A percentile compares a stretch with the other conserved stretches of the same genome.
These are phyloP conservation scores for Lagerstroemia speciosa DNA, from an alignment of 345 rosid species.

Conservation along the genomic window DNA sequence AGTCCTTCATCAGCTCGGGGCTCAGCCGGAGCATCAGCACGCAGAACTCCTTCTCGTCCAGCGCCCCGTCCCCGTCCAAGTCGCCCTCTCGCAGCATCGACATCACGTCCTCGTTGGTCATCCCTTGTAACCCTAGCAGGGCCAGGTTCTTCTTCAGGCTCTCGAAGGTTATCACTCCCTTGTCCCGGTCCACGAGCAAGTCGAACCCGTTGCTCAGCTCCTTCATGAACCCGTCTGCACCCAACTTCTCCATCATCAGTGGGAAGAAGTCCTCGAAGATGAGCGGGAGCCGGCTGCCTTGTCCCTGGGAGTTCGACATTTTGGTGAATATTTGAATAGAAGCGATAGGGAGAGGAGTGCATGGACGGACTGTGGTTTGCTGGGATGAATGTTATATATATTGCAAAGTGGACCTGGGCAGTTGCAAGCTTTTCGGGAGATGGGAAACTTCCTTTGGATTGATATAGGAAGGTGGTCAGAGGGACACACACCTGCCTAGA, in stretches of 20 bases:
- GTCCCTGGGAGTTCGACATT: neutral
- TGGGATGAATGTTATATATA: no score
- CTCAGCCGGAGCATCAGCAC: conserved; percentile 51
- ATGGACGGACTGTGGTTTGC: neutral
- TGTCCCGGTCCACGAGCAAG: conserved; percentile 34
- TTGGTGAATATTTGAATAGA: neutral
- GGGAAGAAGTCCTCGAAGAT: conserved; percentile 37
- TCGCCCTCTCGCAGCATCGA: conserved; percentile 46
- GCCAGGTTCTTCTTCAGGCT: conserved; percentile 39
- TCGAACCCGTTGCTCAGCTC: conserved; percentile 46
- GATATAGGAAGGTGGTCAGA: neutral
- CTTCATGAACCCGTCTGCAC: conserved; percentile 32
- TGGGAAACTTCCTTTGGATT: conserved; percentile 4
- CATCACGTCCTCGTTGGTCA: conserved; percentile 29
- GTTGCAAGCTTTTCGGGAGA: neutral
- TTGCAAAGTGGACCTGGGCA: neutral
- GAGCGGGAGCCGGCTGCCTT: neutral
- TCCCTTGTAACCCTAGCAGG: conserved; percentile 26
- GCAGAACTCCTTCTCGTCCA: conserved; percentile 43
- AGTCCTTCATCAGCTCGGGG: conserved; percentile 44
- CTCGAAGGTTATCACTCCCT: conserved; percentile 35
- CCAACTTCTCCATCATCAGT: conserved; percentile 34
- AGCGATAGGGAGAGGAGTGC: neutral
- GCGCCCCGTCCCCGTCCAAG: conserved; percentile 39
- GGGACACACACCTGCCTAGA: neutral